Evolutionary conservation across 2,329 filamentous ascomycete species (phyloP), one percentile per base, ranked within the genome.

Genomic region (Geosmithia flava): DNA sequence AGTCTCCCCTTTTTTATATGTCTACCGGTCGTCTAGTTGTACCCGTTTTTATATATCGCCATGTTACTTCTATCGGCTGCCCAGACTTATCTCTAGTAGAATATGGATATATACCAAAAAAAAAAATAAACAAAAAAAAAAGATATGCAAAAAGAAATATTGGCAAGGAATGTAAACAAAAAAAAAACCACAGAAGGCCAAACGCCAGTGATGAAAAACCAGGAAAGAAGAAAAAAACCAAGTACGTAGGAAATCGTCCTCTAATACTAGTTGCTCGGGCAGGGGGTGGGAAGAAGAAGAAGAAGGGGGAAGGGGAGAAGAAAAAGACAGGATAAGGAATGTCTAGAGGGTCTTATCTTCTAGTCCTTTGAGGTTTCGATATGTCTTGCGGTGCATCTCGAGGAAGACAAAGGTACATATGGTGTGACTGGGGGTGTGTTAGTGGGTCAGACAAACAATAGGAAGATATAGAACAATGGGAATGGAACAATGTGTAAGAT

Each of bases 331-430:
- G 33, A 11, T 37, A 3, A 16, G 33, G 6, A 30, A 37, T 37
- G 33, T 37, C 33, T 37, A 37, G 6, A 37, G 33, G 33, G 54
- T 52, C 11, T 47, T 48, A 29, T 58, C 54, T 37, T 62, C 58
- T 42, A 62, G 51, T 47, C 66, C 72, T 53, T 70, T 68, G 47
- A 79, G 52, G 53, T 70, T 71, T 62, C 76, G 74, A 66, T 88
- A 94, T 23, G 81, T 63, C 64, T 83, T 87, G 69, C 90, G 88
- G 65, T 95, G 88, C 62, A 87, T 81, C 63, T 95, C 88, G 59
- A 95, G 63, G 63, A 93, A 90, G 58, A 95, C 62, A 63, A 95
- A 90, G 37, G 87, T 95, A 56, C 84, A 83, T 51, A 95, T 85
- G 7, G 87, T 95, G 69, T 95, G 88, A 37, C 76, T 80, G 46